Base-by-base conservation (phyloP, 768 basidiomycete genomes). In the Saitozyma podzolica region DNA sequence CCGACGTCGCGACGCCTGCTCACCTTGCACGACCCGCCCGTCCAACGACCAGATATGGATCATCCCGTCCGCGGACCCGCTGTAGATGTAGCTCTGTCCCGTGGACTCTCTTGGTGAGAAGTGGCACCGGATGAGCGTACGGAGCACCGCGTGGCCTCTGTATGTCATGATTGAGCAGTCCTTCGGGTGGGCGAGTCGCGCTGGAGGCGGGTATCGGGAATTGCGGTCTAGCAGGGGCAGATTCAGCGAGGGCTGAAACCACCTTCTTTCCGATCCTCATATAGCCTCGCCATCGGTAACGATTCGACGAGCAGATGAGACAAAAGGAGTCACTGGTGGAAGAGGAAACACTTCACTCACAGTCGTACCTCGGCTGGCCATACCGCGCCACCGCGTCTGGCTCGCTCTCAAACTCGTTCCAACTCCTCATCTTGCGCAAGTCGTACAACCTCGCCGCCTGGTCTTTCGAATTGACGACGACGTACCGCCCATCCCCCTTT, bases 121-220 rank as follows among this genome's bases (percentile, higher is more conserved):
- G 81, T 97, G 89, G 76, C 94, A 97, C 59, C 96, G 85, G 69
- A 99, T 96, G 59, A 99, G 85, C 0, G 96, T 99, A 49, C 89
- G 85, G 49, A 95, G 80, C 20, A 98, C 92, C 10, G 86, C 83
- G 75, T 98, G 96, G 1, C 96, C 96, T 49, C 91, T 85, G 78
- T 91, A 99, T 1, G 90, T 89, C 94, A 95, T 95, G 41, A 98
- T 88, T 69, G 91, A 93, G 75, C 92, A 92, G 73, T 98, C 93
- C 61, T 84, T 81, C 7, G 92, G 95, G 79, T 94, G 94, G 10
- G 87, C 86, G 67, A 81, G 82, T 64, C 78, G 83, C 8, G 88
- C 88, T 61, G 83, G 86, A 3, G 87, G 86, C 0, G 72, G 66
- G 71, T 91, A 92, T 40, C 63, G 20, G 49, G 61, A 59, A 16